Evolutionary conservation across 768 basidiomycete genomes (phyloP).

Genomic region (Mycena floridula): DNA sequence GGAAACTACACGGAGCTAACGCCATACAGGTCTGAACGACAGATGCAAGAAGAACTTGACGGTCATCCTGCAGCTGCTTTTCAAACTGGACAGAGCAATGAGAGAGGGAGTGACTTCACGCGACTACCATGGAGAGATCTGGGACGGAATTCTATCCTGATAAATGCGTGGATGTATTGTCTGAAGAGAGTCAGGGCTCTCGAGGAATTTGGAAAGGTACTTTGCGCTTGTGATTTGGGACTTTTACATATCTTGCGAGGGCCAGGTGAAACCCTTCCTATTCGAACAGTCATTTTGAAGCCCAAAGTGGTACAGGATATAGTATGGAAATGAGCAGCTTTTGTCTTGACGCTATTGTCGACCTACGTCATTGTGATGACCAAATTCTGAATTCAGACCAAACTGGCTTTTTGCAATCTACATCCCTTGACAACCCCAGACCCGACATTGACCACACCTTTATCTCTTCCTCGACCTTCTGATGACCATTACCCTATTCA

Average conservation of each 20-base stretch:
- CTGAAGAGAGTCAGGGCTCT: background rate
- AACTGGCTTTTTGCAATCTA: too few relatives aligned
- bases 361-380: too few relatives aligned
- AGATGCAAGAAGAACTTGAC: background rate
- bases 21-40: background rate
- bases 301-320: too few relatives aligned
- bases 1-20: background rate
- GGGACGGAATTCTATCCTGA: background rate
- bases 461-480: too few relatives aligned
- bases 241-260: background rate
- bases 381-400: too few relatives aligned
- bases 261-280: too few relatives aligned
- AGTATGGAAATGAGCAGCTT: too few relatives aligned
- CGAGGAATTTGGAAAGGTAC: background rate
- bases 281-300: too few relatives aligned
- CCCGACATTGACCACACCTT: too few relatives aligned
- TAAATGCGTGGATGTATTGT: background rate
- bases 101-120: background rate
- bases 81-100: background rate
- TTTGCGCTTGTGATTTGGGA: background rate
- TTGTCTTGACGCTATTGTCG: too few relatives aligned
- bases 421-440: too few relatives aligned
- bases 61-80: background rate
- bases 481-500: too few relatives aligned
- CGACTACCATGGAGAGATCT: background rate